Conservation (phyloP, 2,329 filamentous ascomycete species). For the Monilinia vaccinii-corymbosi region DNA sequence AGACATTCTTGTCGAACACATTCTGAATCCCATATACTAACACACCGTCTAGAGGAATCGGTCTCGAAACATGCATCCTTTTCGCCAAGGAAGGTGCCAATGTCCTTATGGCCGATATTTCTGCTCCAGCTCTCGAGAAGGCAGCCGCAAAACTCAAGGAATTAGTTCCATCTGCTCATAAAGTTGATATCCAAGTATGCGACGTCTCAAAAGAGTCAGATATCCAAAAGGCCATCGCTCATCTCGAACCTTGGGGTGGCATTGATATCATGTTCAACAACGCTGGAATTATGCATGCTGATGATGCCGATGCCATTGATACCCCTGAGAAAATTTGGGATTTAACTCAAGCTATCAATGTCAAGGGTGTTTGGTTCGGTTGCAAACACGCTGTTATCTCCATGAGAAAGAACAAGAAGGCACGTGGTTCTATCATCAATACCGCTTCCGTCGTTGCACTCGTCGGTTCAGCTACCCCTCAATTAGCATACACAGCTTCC, state of each 20-base stretch:
- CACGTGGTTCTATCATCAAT: constrained; percentile 61
- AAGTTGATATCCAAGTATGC: constrained; percentile 42
- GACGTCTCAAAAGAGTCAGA: constrained; percentile 64
- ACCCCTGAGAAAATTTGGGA: constrained; percentile 71
- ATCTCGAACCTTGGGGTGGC: constrained; percentile 60
- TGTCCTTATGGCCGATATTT: constrained; percentile 64
- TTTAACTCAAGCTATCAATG: constrained; percentile 65
- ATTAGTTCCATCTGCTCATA: constrained; percentile 41
- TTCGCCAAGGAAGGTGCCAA: constrained; percentile 63
- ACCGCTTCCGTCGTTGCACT: constrained; percentile 64
- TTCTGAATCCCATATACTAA: background rate
- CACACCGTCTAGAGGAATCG: constrained; percentile 49
- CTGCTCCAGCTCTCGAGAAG: constrained; percentile 51
- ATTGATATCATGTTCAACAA: constrained; percentile 74
- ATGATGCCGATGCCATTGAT: constrained; percentile 54
- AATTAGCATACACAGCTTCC: constrained; percentile 67
- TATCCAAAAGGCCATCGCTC: constrained; percentile 50
- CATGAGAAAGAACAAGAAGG: constrained; percentile 58
- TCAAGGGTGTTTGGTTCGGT: constrained; percentile 72
- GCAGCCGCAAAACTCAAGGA: constrained; percentile 51
- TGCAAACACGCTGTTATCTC: constrained; percentile 64
- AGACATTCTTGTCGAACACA: background rate
- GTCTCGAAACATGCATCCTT: constrained; percentile 64
- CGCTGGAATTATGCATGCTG: constrained; percentile 67
- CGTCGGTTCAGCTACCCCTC: constrained; percentile 63